Percentiles rank a stretch among this genome's conserved stretches.
These are phyloP conservation scores for Aspergillus phoenicis DNA, from an alignment of 2,329 filamentous ascomycete species.

Conservation along the genomic window DNA sequence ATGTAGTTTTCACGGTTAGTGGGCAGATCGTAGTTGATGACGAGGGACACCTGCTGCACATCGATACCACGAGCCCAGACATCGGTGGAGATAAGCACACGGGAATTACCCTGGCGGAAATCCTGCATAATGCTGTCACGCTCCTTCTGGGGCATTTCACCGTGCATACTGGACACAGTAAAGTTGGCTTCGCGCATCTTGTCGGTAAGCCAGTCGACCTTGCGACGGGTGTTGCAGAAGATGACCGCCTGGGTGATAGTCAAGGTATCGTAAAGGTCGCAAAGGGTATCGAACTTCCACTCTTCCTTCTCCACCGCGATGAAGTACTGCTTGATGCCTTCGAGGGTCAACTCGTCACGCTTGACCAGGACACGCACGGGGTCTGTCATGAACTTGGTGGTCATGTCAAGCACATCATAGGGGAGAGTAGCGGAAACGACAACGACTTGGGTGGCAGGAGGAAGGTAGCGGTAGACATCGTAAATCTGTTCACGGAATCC, in stretches of 20 bases:
- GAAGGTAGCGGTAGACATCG: slow-evolving; percentile 96
- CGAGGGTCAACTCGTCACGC: slow-evolving; percentile 96
- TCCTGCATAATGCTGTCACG: slow-evolving; percentile 99
- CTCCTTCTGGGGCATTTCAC: slow-evolving; percentile 98
- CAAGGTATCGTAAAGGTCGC: slow-evolving; percentile 96
- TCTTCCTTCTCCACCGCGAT: slow-evolving; percentile 99
- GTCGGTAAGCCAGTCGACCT: slow-evolving; percentile 99
- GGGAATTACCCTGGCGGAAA: slow-evolving; percentile 93
- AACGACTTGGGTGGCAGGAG: slow-evolving; percentile 96
- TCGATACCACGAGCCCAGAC: slow-evolving; percentile 98
- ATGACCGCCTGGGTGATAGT: slow-evolving; percentile 99
- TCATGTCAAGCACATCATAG: slow-evolving; percentile 98
- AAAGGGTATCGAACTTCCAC: slow-evolving; percentile 99
- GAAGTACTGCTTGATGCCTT: slow-evolving; percentile 98
- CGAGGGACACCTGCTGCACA: slow-evolving; percentile 95
- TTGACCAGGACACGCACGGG: slow-evolving; percentile 95
- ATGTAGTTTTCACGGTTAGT: slow-evolving; percentile 99
- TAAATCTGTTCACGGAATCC: slow-evolving; percentile 99
- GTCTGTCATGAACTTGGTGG: slow-evolving; percentile 99
- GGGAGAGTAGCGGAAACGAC: slow-evolving; percentile 95
- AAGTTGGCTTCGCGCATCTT: slow-evolving; percentile 99
- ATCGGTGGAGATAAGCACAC: slow-evolving; percentile 95
- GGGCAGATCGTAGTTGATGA: slow-evolving; percentile 98
- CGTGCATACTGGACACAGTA: slow-evolving; percentile 97
- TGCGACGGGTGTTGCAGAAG: slow-evolving; percentile 98